phyloP scores from a whole-genome alignment of 805 yeast species.

The Sugiyamaella smithiae region DNA sequence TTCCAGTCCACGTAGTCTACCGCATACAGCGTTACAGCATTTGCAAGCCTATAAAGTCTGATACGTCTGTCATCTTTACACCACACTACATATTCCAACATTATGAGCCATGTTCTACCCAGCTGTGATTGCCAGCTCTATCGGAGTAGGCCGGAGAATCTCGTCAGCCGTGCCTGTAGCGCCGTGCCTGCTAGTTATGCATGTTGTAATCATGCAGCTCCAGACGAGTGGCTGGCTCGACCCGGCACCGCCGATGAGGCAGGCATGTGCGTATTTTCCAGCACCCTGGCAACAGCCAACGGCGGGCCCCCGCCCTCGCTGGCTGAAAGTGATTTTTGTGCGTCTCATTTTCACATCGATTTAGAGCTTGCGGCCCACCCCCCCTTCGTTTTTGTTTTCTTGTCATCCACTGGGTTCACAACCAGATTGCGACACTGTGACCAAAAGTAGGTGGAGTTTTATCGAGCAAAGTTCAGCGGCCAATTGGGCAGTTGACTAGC shows the following conservation, averaged over 20 bases:
- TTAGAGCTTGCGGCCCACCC: not conserved
- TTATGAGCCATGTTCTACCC: too few relatives aligned
- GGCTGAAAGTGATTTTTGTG: not conserved
- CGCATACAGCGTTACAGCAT: too few relatives aligned
- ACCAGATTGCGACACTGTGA: not conserved
- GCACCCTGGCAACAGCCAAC: not conserved
- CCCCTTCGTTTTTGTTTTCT: not conserved
- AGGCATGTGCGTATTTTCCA: not conserved
- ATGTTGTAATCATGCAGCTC: conserved; percentile 1
- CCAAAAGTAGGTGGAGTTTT: not conserved
- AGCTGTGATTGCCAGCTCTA: too few relatives aligned
- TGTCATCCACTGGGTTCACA: not conserved
- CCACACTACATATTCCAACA: too few relatives aligned
- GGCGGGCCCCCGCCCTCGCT: not conserved
- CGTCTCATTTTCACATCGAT: not conserved
- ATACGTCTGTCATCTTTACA: too few relatives aligned
- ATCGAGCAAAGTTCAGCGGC: not conserved
- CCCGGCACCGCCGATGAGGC: not conserved
- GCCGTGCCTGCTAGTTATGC: not conserved
- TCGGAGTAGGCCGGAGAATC: too few relatives aligned
- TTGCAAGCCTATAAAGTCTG: too few relatives aligned
- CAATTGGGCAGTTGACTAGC: too few relatives aligned
- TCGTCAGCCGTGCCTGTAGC: conserved; percentile 5
- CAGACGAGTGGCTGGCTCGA: not conserved
- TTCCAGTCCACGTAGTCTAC: too few relatives aligned